Evolutionary conservation across 2,329 filamentous ascomycete genomes (phyloP), one percentile per base, ranked within the genome.

Genomic region (Hypoxylon sp.): DNA sequence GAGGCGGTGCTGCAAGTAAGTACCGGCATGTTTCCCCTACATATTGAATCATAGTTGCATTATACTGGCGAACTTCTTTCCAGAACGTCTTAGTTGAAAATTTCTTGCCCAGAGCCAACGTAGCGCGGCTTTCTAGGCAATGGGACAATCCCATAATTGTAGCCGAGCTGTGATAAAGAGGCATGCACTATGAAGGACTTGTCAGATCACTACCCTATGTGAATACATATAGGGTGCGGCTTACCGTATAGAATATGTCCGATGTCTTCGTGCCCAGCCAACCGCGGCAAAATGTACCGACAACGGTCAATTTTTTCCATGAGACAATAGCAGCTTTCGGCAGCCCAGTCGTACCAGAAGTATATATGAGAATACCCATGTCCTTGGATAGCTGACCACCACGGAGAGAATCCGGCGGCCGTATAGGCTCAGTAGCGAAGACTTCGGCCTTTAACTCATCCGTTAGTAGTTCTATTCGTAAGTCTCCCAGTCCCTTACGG

Each of bases 21-120:
- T 97, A 97, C 5, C 93, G 90, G 70, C 93, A 91, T 0, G 93
- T 95, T 79, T 97, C 93, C 57, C 93, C 93, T 13, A 97, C 93
- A 76, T 97, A 97, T 77, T 97, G 93, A 67, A 97, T 90, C 3
- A 90, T 85, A 1, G 92, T 96, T 19, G 93, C 91, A 7, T 90
- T 82, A 52, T 86, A 87, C 48, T 86, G 85, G n/a, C 91, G 87
- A 14, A 91, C 90, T 60, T 95, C 92, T 14, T 87, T 82, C 91
- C 93, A 96, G 80, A 95, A 96, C 0, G 84, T 88, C 67, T 86
- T 87, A 2, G 91, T 91, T 2, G 91, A 94, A 81, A 97, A 97
- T 73, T 91, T 92, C 72, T 88, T 89, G 50, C 92, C 91, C 14
- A 97, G 80, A 25, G 92, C 87, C 56, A 94, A 82, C 0, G 93